Evolutionary conservation across 352 stramenopile genomes (phyloP).

Genomic region (Globisporangium nagaii): DNA sequence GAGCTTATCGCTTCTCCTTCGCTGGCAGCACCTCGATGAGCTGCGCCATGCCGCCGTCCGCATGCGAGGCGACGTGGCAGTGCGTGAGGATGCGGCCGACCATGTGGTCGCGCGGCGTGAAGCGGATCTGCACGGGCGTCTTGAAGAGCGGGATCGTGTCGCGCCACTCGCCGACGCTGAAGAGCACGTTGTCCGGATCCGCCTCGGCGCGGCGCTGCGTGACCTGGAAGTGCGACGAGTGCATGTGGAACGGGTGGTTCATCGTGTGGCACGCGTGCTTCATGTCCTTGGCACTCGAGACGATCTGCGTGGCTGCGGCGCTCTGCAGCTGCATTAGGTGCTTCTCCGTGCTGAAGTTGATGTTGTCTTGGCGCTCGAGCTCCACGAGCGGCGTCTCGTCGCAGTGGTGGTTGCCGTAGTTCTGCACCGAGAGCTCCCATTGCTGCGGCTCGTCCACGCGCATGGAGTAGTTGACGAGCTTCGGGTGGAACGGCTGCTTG

Average conservation of each 20-base stretch:
- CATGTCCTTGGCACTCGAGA: slow-evolving; percentile 4
- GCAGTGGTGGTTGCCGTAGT: slow-evolving; percentile 37
- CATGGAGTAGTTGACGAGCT: slow-evolving; percentile 65
- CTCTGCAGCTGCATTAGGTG: slow-evolving; percentile 15
- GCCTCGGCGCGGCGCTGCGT: slow-evolving; percentile 30
- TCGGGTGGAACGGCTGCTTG: slow-evolving; percentile 34
- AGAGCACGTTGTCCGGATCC: slow-evolving; percentile 54
- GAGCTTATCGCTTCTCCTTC: slow-evolving; percentile 2
- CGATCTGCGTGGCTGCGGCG: slow-evolving; percentile 7
- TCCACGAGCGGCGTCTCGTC: slow-evolving; percentile 20
- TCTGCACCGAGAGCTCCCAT: slow-evolving; percentile 55
- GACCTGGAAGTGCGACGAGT: slow-evolving; percentile 72
- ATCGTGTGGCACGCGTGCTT: slow-evolving; percentile 53
- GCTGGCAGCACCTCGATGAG: slow-evolving; percentile 39
- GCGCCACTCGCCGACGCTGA: slow-evolving; percentile 61
- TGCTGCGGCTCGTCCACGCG: slow-evolving; percentile 58
- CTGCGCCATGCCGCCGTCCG: slow-evolving; percentile 72
- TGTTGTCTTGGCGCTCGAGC: slow-evolving; percentile 14
- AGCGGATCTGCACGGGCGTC: slow-evolving; percentile 55
- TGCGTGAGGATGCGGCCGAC: slow-evolving; percentile 60
- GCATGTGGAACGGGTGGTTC: slow-evolving; percentile 79
- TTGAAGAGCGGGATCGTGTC: slow-evolving; percentile 75
- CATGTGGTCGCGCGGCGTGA: slow-evolving; percentile 61
- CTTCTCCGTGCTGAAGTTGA: slow-evolving; percentile 25
- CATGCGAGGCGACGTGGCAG: slow-evolving; percentile 70